Conservation (phyloP, 768 basidiomycete genomes). For the Suillus bovinus region DNA sequence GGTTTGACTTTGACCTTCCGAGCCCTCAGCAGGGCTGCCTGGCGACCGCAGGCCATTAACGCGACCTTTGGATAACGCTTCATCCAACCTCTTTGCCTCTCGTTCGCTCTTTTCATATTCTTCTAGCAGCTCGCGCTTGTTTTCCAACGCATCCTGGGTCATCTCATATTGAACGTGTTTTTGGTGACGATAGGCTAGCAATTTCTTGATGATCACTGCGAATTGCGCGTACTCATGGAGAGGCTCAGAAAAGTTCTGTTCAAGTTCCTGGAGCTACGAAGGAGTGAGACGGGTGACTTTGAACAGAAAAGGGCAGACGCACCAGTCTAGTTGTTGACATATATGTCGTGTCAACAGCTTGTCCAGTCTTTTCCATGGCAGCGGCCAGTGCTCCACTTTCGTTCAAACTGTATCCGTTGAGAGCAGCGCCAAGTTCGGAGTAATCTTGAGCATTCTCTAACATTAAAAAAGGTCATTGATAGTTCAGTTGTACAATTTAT, state of each 20-base stretch:
- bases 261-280: constrained; percentile 84
- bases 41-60: constrained; percentile 30
- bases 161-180: constrained; percentile 98
- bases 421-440: constrained; percentile 85
- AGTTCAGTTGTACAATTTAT: constrained; percentile 10
- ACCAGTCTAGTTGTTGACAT: constrained; percentile 90
- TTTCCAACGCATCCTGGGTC: constrained; percentile 88
- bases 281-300: background rate
- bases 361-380: constrained; percentile 95
- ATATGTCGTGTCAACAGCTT: constrained; percentile 93
- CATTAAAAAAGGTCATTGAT: constrained; percentile 8
- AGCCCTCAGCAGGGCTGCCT: constrained; percentile 28
- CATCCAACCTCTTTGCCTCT: constrained; percentile 87
- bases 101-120: constrained; percentile 91
- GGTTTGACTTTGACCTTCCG: constrained; percentile 23
- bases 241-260: constrained; percentile 94
- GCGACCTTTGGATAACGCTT: constrained; percentile 72
- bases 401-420: constrained; percentile 93
- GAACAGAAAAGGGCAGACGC: constrained; percentile 26
- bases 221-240: constrained; percentile 96
- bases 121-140: constrained; percentile 80
- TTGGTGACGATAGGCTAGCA: constrained; percentile 93
- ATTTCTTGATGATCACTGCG: constrained; percentile 89
- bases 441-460: constrained; percentile 84
- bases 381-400: constrained; percentile 72